Evolutionary conservation across 2,329 filamentous ascomycete genomes (phyloP), one percentile per base, ranked within the genome.

Genomic region (Penicillium sp.): DNA sequence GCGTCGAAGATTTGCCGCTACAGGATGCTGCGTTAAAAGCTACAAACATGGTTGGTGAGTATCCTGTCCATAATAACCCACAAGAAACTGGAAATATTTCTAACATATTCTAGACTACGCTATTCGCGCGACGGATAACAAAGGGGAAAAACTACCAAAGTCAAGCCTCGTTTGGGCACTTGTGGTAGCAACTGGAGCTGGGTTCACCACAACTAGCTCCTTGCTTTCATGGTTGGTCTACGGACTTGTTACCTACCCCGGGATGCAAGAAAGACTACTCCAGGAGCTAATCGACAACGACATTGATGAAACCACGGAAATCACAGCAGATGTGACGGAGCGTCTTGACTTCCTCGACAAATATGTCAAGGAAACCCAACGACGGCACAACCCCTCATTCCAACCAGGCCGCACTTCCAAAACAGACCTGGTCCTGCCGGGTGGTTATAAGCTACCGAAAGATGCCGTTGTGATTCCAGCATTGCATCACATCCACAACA

Each of bases 161-260:
- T 64, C 71, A 3, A 67, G 64, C 45, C 56, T 74, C n/a, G 63
- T 77, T 27, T 59, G 59, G 55, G 65, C 67, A 1, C 66, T 82
- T 0, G 67, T 81, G 2, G 78, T 82, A 3, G 74, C 75, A 6
- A 79, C 75, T 0, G 81, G 72, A 3, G 81, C 81, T 2, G 81
- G 81, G 18, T 84, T 84, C 67, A 81, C 78, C 1, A 84, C 81
- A 0, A 84, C 78, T 0, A 78, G 75, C 3, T 78, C 79, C 0
- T 72, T 83, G 3, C 69, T 83, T 1, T 81, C 79, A 0, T 84
- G 80, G 81, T 68, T 80, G 1, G 60, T 82, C 33, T 83, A 81
- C 59, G 71, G 74, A 4, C 64, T 82, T 1, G 74, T 78, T 4
- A 68, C 63, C 2, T 83, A 84, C 56, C 70, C 73, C 0, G 80